Conservation (phyloP, 495 filamentous ascomycete genomes). For the Viridothelium virens region DNA sequence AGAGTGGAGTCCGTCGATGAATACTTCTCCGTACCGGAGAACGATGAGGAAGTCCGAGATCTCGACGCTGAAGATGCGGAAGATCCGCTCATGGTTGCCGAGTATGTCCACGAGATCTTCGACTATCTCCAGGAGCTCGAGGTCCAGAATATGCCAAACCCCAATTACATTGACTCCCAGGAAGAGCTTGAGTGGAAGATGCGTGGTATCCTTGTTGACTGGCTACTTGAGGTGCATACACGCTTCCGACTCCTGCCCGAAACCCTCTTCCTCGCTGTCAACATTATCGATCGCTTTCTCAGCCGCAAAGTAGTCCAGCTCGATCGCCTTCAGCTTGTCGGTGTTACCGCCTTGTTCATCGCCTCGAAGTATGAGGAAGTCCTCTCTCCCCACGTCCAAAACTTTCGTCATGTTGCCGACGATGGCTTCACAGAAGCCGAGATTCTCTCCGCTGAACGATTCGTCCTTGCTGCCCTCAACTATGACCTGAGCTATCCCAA, state of each 20-base stretch:
- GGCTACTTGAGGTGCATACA: constrained; percentile 96
- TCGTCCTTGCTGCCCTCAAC: constrained; percentile 78
- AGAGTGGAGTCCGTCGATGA: constrained; percentile 30
- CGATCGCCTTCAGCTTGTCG: constrained; percentile 90
- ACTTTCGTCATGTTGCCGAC: constrained; percentile 94
- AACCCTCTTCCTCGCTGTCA: constrained; percentile 92
- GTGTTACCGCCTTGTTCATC: constrained; percentile 98
- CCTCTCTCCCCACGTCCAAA: constrained; percentile 88
- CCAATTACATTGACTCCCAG: constrained; percentile 88
- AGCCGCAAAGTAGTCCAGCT: constrained; percentile 88
- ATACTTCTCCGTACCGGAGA: constrained; percentile 38
- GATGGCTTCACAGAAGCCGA: constrained; percentile 94
- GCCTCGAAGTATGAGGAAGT: constrained; percentile 99
- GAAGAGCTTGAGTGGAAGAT: constrained; percentile 96
- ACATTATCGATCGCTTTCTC: constrained; percentile 96
- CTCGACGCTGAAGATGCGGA: constrained; percentile 82
- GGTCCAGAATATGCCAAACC: constrained; percentile 73
- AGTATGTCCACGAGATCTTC: constrained; percentile 96
- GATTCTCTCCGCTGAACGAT: constrained; percentile 94
- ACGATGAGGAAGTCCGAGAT: constrained; percentile 46
- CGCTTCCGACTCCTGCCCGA: constrained; percentile 96
- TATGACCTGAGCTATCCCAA: constrained; percentile 99
- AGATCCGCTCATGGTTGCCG: constrained; percentile 93
- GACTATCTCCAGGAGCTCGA: constrained; percentile 90
- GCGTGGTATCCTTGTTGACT: constrained; percentile 94